Percentiles rank a stretch among this genome's conserved stretches.
These are phyloP conservation scores for Tulasnella sp. DNA, from an alignment of 768 basidiomycete species.

Conservation along the genomic window DNA sequence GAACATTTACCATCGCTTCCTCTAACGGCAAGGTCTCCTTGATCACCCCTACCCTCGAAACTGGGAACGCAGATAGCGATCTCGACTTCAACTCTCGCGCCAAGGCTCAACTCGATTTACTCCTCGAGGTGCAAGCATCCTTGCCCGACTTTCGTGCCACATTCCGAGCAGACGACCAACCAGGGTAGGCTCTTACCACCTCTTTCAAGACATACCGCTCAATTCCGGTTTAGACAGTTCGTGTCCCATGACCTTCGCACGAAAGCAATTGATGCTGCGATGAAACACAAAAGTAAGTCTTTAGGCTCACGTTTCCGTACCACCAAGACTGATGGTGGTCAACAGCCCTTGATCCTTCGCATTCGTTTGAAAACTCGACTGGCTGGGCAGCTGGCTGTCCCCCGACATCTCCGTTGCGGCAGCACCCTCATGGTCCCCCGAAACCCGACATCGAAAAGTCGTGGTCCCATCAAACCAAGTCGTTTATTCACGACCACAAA, in stretches of 20 bases:
- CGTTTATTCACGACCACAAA: constrained; percentile 39
- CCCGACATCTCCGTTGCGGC: not conserved
- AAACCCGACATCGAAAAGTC: not conserved
- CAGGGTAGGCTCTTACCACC: constrained; percentile 16
- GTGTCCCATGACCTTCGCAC: constrained; percentile 28
- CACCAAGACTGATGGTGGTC: constrained; percentile 22
- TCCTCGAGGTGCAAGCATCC: constrained; percentile 30
- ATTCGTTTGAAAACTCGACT: constrained; percentile 12
- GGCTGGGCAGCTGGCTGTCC: constrained; percentile 29
- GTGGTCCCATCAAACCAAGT: constrained; percentile 11
- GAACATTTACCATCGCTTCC: constrained; percentile 28
- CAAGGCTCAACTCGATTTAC: constrained; percentile 25
- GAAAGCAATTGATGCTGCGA: constrained; percentile 27
- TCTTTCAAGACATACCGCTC: not conserved
- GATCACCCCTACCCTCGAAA: not conserved
- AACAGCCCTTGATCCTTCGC: constrained; percentile 26
- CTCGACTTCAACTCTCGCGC: constrained; percentile 20
- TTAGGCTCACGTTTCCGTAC: constrained; percentile 3
- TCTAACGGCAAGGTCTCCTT: not conserved
- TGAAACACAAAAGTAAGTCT: constrained; percentile 25
- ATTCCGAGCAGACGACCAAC: constrained; percentile 25
- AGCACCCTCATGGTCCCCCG: not conserved
- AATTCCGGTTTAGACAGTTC: constrained; percentile 29
- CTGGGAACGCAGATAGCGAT: constrained; percentile 19
- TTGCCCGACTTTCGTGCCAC: constrained; percentile 38